Conservation (phyloP, 306 rosid genomes). For the Lupinus albus region DNA sequence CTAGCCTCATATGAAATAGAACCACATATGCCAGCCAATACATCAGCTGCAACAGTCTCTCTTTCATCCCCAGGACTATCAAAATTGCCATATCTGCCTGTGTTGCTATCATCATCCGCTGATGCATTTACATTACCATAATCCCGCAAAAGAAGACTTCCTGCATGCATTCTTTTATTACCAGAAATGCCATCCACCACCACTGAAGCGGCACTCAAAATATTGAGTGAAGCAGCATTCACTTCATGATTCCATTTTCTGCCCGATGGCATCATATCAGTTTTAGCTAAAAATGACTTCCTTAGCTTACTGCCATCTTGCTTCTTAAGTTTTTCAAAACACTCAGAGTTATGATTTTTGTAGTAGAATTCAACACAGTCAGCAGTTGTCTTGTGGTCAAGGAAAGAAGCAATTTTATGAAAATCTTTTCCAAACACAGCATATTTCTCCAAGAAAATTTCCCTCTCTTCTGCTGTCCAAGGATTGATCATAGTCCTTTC, state of each 20-base stretch:
- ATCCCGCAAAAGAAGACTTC: conserved; percentile 55
- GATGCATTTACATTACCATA: conserved; percentile 48
- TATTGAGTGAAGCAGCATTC: conserved; percentile 76
- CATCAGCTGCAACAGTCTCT: conserved; percentile 91
- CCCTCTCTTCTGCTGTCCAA: conserved; percentile 76
- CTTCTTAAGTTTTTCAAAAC: conserved; percentile 70
- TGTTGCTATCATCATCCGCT: conserved; percentile 42
- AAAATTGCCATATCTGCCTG: conserved; percentile 55
- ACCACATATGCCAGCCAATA: conserved; percentile 87
- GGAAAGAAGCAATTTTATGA: conserved; percentile 73
- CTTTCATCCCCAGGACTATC: conserved; percentile 69
- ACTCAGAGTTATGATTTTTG: conserved; percentile 85
- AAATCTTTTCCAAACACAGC: conserved; percentile 78
- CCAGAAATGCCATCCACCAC: conserved; percentile 60
- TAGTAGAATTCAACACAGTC: conserved; percentile 95
- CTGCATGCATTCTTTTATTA: conserved; percentile 50
- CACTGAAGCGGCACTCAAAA: conserved; percentile 81
- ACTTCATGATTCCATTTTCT: conserved; percentile 76
- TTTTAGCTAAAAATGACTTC: conserved; percentile 53
- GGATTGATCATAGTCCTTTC: conserved; percentile 83
- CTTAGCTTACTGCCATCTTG: conserved; percentile 60
- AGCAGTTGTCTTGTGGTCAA: conserved; percentile 89
- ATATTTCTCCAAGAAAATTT: conserved; percentile 68
- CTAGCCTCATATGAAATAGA: conserved; percentile 87
- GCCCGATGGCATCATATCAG: conserved; percentile 60